Evolutionary conservation across 345 rosid species (phyloP).

Genomic region (Hibiscus syriacus): DNA sequence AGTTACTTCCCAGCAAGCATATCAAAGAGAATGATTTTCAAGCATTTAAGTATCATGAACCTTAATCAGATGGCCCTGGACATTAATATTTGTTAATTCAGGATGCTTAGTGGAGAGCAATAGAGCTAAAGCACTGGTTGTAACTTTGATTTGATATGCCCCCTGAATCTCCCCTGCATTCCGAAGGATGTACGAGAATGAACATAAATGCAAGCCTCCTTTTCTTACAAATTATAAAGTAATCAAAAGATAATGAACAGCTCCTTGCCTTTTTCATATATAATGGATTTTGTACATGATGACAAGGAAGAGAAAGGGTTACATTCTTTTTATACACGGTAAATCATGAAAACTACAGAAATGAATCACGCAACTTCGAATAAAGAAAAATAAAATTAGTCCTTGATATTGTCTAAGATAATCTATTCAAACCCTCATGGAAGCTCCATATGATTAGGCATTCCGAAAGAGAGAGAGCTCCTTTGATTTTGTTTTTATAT

Average conservation of each 20-base stretch:
- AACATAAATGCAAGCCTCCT: constrained; percentile 4
- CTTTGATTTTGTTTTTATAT: neutral
- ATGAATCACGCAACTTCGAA: neutral
- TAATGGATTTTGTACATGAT: neutral
- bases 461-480: neutral
- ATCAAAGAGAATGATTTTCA: neutral
- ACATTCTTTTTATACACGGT: neutral
- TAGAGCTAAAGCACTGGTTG: constrained; percentile 73
- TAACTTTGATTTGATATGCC: constrained; percentile 50
- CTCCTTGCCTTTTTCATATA: too few relatives aligned
- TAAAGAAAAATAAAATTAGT: neutral
- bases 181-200: neutral
- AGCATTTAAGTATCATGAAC: constrained; percentile 24
- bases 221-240: neutral
- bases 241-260: neutral
- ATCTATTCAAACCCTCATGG: neutral
- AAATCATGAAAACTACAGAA: too few relatives aligned
- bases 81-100: constrained; percentile 63
- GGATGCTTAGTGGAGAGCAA: constrained; percentile 67
- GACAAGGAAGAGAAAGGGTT: neutral
- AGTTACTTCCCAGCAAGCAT: constrained; percentile 13
- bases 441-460: neutral
- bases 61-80: constrained; percentile 66
- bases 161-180: too few relatives aligned
- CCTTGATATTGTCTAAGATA: neutral